Percentiles rank a stretch among this genome's conserved stretches.
Conservation (phyloP, 352 stramenopile species). For the Globisporangium polare region DNA sequence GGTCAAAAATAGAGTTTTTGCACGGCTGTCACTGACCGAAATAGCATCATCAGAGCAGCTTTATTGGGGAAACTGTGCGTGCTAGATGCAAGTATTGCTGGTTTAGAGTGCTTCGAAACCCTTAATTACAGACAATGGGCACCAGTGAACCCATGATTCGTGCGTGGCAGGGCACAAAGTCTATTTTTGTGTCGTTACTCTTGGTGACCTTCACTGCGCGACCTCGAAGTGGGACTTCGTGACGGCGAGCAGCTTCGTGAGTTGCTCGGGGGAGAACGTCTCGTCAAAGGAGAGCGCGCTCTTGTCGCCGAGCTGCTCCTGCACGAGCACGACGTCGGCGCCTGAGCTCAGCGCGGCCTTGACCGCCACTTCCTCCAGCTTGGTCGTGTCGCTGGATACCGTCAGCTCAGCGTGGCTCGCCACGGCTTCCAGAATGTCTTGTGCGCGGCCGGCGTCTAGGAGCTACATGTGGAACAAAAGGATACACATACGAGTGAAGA, state of each 20-base stretch:
- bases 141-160: neutral
- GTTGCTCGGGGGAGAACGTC: slow-evolving; percentile 32
- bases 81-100: too few species aligned
- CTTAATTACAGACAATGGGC: neutral
- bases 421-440: slow-evolving; percentile 35
- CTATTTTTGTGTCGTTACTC: neutral
- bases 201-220: slow-evolving; percentile 13
- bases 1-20: neutral
- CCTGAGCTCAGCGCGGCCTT: slow-evolving; percentile 48
- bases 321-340: slow-evolving; percentile 54
- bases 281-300: slow-evolving; percentile 31
- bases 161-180: neutral
- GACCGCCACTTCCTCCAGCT: slow-evolving; percentile 50
- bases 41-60: neutral
- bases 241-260: slow-evolving; percentile 31
- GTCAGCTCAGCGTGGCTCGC: slow-evolving; percentile 14
- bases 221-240: slow-evolving; percentile 34
- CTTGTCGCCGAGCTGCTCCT: slow-evolving; percentile 47
- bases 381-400: slow-evolving; percentile 1
- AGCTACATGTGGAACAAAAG: slow-evolving; percentile 26
- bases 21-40: neutral
- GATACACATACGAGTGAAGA: slow-evolving; percentile 8
- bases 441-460: slow-evolving; percentile 39
- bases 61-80: neutral
- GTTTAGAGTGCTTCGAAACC: too few species aligned